Percentiles rank a stretch among this genome's conserved stretches.
Evolutionary conservation across 805 yeast species (phyloP).

Genomic region (Metschnikowia lochheadii): DNA sequence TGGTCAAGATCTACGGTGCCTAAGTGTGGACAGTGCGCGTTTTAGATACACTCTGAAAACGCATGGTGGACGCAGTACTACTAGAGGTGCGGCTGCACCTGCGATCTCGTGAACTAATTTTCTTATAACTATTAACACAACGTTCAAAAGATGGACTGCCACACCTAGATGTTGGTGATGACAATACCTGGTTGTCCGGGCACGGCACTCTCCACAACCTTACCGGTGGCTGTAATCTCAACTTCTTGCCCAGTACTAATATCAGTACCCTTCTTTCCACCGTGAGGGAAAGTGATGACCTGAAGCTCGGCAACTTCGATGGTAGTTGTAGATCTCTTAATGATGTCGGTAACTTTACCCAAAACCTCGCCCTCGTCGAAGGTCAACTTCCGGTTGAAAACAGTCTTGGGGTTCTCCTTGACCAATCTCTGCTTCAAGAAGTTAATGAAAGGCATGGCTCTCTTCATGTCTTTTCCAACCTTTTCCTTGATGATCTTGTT

Average conservation of each 20-base stretch:
- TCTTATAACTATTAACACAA: background rate
- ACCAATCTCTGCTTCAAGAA: constrained; percentile 75
- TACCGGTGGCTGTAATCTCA: constrained; percentile 59
- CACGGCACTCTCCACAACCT: constrained; percentile 74
- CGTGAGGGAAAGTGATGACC: constrained; percentile 61
- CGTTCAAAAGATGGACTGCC: background rate
- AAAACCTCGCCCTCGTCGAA: constrained; percentile 74
- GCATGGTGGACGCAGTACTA: background rate
- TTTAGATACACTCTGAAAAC: background rate
- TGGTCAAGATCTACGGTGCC: background rate
- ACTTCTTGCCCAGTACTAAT: constrained; percentile 66
- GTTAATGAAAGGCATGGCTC: constrained; percentile 96
- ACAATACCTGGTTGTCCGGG: constrained; percentile 93
- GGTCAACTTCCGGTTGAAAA: constrained; percentile 83
- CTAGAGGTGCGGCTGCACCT: background rate
- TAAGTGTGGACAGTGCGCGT: background rate
- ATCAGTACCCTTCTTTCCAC: constrained; percentile 59
- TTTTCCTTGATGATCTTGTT: constrained; percentile 58
- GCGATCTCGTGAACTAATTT: background rate
- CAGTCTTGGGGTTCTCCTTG: constrained; percentile 65
- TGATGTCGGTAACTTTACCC: constrained; percentile 48
- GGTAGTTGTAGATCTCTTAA: constrained; percentile 63
- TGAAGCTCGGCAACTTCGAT: constrained; percentile 50
- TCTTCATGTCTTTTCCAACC: constrained; percentile 87
- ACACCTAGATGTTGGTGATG: constrained; percentile 51